phyloP scores from a whole-genome alignment of 331 rosid genomes.

The Cydonia oblonga region DNA sequence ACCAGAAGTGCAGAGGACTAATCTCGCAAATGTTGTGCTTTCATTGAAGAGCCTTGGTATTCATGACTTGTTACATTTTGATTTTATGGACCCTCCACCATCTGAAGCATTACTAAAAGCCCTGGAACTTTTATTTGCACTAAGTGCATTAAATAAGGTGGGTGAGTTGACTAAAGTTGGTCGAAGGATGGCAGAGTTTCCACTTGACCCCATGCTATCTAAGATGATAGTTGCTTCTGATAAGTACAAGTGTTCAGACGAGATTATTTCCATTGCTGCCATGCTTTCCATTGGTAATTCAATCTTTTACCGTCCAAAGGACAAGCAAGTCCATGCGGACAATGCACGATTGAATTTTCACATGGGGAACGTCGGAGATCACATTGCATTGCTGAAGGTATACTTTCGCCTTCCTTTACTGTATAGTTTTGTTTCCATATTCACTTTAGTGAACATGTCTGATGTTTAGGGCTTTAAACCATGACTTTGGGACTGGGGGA shows the following conservation, averaged over 20 bases:
- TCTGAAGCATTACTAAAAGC: conserved; percentile 88
- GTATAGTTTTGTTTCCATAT: neutral
- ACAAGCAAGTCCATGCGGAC: conserved; percentile 97
- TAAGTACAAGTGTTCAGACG: conserved; percentile 74
- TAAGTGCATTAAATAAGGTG: conserved; percentile 72
- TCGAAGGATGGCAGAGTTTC: conserved; percentile 95
- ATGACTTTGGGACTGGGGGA: neutral
- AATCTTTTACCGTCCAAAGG: conserved; percentile 90
- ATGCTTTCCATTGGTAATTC: conserved; percentile 95
- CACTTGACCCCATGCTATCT: conserved; percentile 89
- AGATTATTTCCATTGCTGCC: conserved; percentile 74
- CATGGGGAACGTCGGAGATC: conserved; percentile 92
- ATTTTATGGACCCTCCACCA: conserved; percentile 98
- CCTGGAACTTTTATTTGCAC: conserved; percentile 73
- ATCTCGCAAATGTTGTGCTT: conserved; percentile 86
- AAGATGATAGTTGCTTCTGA: conserved; percentile 95
- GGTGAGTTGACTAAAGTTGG: conserved; percentile 91
- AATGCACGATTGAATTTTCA: conserved; percentile 88
- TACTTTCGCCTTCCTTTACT: neutral
- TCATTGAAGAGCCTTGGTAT: conserved; percentile 85
- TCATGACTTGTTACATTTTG: conserved; percentile 69
- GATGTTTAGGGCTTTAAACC: neutral
- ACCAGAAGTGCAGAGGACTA: conserved; percentile 87
- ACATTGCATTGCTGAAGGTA: conserved; percentile 82
- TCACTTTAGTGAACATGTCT: neutral